These are phyloP conservation scores for Fraxinus velutina DNA, from an alignment of 305 asterid genomes.

Conservation along the genomic window DNA sequence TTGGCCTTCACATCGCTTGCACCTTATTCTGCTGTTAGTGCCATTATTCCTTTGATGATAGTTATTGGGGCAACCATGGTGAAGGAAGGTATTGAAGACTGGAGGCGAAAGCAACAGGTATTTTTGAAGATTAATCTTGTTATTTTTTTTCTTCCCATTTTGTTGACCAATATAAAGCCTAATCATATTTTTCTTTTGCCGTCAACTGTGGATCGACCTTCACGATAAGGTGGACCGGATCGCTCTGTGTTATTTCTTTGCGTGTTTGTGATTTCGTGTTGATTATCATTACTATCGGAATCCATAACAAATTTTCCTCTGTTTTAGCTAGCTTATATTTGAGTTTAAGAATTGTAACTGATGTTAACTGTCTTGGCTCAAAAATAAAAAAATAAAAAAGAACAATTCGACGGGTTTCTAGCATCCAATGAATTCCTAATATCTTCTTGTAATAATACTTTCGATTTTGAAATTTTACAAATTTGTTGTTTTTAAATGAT, in stretches of 20 bases:
- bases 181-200: not conserved
- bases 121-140: conserved; percentile 17
- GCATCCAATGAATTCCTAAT: not conserved
- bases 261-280: not conserved
- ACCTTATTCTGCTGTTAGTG: conserved; percentile 69
- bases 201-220: not conserved
- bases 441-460: not conserved
- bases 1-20: conserved; percentile 70
- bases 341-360: not conserved
- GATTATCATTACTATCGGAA: not conserved
- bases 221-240: not conserved
- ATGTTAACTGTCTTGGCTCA: not conserved
- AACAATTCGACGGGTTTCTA: not conserved
- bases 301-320: not conserved
- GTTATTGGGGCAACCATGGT: conserved; percentile 79
- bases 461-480: not conserved
- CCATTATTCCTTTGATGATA: conserved; percentile 62
- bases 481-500: not conserved
- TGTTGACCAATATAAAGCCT: not conserved
- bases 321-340: not conserved
- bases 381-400: not conserved
- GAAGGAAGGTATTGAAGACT: conserved; percentile 81
- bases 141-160: not conserved
- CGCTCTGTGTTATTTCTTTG: not conserved
- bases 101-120: conserved; percentile 75